Evolutionary conservation across 75 land plant genomes (phyloP), one percentile per base, ranked within the genome.

Genomic region (Pinus albicaulis): DNA sequence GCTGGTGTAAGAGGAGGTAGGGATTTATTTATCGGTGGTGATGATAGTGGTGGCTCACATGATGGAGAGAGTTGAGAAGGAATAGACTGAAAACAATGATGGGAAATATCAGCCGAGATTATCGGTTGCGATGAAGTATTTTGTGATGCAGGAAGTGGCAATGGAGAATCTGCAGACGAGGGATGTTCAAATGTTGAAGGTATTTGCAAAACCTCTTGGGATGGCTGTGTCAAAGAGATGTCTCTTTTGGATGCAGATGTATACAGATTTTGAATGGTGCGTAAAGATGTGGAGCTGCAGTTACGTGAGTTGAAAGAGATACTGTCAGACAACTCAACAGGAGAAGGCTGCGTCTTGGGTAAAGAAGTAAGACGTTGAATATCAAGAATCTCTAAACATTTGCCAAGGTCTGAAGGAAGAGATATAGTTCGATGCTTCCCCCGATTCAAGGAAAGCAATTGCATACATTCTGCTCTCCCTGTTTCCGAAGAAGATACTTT

Each of bases 21-120:
- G 31, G 56, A 76, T 20, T 76, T 70, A 48, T n/a, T 81, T 34
- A 61, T 25, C 72, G 83, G 84, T 12, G 84, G 81, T 57, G 86
- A 80, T 44, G 83, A 82, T 15, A 85, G 16, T 24, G 22, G 86
- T 66, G 70, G 28, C 36, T 65, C 24, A 25, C 74, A 59, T 10
- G 80, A 20, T 57, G 84, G 64, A 24, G 64, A 34, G 71, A n/a
- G 24, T 3, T 12, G 3, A n/a, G 23, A 20, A 20, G 22, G 52
- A 68, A 36, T 68, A 68, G 71, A 41, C 52, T 68, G 52, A 36
- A 44, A 10, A 41, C n/a, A n/a, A 68, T 52, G 71, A 11, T 41
- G n/a, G n/a, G 22, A n/a, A 44, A 19, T 3, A 36, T 41, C 31
- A 68, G 3, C 38, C 20, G 71, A 20, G n/a, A 36, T 19, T 28